Conservation (phyloP, 257 asterid genomes). For the Euphrasia confusa region DNA sequence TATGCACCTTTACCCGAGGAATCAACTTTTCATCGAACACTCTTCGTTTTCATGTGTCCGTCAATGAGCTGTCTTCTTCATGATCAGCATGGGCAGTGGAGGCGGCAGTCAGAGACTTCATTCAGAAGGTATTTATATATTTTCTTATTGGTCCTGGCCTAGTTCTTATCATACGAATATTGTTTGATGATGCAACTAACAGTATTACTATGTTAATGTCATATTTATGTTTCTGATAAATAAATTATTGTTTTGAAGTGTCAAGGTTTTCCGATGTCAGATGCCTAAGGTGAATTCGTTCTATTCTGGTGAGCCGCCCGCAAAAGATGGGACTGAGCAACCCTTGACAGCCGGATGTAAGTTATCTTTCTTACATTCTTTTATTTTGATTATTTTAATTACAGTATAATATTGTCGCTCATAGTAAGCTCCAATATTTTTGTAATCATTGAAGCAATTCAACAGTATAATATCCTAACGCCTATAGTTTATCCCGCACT, state of each 20-base stretch:
- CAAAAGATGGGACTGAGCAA: conserved; percentile 53
- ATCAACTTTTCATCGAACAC: conserved; percentile 70
- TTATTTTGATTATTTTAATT: not conserved
- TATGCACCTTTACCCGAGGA: conserved; percentile 85
- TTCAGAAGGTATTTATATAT: conserved; percentile 53
- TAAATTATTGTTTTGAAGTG: conserved; percentile 36
- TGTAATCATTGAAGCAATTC: not conserved
- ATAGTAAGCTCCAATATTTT: not conserved
- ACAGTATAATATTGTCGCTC: not conserved
- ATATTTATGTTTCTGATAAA: conserved; percentile 24
- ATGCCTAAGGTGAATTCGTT: conserved; percentile 63
- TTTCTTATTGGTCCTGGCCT: not conserved
- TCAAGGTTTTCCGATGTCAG: conserved; percentile 83
- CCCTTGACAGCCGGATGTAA: conserved; percentile 67
- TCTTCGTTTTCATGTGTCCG: conserved; percentile 76
- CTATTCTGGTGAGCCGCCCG: conserved; percentile 72
- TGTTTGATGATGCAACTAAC: not conserved
- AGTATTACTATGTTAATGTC: not conserved
- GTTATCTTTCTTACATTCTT: not conserved
- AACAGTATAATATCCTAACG: not conserved
- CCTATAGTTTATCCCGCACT: too few species aligned
- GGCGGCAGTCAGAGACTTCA: conserved; percentile 46
- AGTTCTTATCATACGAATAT: not conserved
- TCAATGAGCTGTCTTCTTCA: conserved; percentile 81
- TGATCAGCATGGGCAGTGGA: conserved; percentile 94